A percentile compares a stretch with the other conserved stretches of the same genome.
Evolutionary conservation across 2,329 filamentous ascomycete species (phyloP).

Genomic region (Botrytis byssoidea): DNA sequence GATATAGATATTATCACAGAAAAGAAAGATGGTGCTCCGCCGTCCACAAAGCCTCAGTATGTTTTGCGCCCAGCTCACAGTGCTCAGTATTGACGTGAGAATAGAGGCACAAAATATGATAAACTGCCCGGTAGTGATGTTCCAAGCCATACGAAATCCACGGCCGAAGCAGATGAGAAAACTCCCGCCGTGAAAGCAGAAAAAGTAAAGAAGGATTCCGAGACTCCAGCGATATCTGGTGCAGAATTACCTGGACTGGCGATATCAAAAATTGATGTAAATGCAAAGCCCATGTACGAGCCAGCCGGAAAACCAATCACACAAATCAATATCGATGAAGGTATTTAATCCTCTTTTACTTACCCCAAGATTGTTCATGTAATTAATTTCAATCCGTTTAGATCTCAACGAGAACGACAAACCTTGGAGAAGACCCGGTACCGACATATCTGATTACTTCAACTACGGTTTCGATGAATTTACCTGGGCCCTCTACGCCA

Average conservation of each 20-base stretch:
- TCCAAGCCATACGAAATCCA: slow-evolving; percentile 42
- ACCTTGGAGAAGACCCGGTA: slow-evolving; percentile 91
- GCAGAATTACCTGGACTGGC: slow-evolving; percentile 61
- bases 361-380: background rate
- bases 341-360: slow-evolving; percentile 38
- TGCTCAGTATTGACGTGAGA: slow-evolving; percentile 23
- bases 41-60: slow-evolving; percentile 46
- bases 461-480: slow-evolving; percentile 99
- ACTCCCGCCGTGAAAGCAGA: slow-evolving; percentile 48
- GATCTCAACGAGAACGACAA: slow-evolving; percentile 80
- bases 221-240: slow-evolving; percentile 43
- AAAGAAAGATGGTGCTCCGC: slow-evolving; percentile 61
- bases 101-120: slow-evolving; percentile 42
- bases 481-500: slow-evolving; percentile 91
- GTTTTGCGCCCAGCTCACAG: slow-evolving; percentile 33
- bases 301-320: slow-evolving; percentile 78
- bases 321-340: slow-evolving; percentile 70
- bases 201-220: slow-evolving; percentile 40
- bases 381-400: slow-evolving; percentile 31
- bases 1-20: slow-evolving; percentile 69
- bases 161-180: slow-evolving; percentile 51
- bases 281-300: slow-evolving; percentile 77
- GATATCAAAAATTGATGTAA: slow-evolving; percentile 81
- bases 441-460: slow-evolving; percentile 95
- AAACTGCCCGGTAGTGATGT: background rate